Evolutionary conservation across 2,329 filamentous ascomycete species (phyloP), one percentile per base, ranked within the genome.

Genomic region (Xenoacremonium recifei): DNA sequence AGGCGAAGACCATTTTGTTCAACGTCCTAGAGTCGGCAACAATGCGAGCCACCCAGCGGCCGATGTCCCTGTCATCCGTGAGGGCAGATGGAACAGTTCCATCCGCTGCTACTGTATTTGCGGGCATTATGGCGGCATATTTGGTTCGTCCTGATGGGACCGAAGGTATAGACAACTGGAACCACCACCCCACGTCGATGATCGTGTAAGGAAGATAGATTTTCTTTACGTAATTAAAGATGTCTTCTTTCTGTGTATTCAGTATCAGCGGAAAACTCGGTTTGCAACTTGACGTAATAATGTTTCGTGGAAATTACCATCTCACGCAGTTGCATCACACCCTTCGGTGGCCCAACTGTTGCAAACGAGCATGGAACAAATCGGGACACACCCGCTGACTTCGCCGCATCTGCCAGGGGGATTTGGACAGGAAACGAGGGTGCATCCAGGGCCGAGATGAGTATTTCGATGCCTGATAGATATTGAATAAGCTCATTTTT

Each of bases 181-280:
- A 75, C 79, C 78, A 81, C 64, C 65, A 80, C n/a, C 78, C 78
- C 9, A 79, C 67, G 50, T 82, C 77, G 35, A 81, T 70, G 53
- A 76, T 64, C 4, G 78, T 82, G 59, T 74, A 82, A 0, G 75
- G 73, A 0, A 82, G 64, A 29, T 64, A 58, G 0, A 73, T 52
- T 25, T 64, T 59, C 50, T 71, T 70, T 39, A 80, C 65, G 38
- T 75, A 68, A 42, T 75, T 66, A 42, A 74, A 67, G 2, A 79
- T 63, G 4, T 67, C 61, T 47, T 80, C 73, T 62, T 80, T 80
- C 54, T 60, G 11, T 1, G 23, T n/a, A n/a, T n/a, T n/a, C n/a
- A n/a, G n/a, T n/a, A n/a, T n/a, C n/a, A n/a, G n/a, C n/a, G n/a
- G n/a, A n/a, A n/a, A n/a, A n/a, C n/a, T n/a, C n/a, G n/a, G n/a